Evolutionary conservation across 768 basidiomycete genomes (phyloP).

Genomic region (Mycena belliarum): DNA sequence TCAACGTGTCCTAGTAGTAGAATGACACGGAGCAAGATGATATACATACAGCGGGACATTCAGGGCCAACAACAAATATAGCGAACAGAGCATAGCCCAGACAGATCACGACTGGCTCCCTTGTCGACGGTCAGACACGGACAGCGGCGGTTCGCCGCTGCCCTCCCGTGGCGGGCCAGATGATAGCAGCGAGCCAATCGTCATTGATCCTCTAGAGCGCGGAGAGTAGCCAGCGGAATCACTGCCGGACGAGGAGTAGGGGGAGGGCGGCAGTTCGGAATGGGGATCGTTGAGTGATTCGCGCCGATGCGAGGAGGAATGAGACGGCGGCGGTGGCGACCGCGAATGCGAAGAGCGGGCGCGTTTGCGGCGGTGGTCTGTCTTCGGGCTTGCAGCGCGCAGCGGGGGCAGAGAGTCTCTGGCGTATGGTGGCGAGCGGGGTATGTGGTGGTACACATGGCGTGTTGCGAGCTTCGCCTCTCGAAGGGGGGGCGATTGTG

Average conservation of each 20-base stretch:
- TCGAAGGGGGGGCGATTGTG: conserved; percentile 35
- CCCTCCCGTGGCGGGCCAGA: conserved; percentile 41
- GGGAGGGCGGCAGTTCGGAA: conserved; percentile 67
- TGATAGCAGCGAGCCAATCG: conserved; percentile 74
- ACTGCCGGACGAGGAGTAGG: conserved; percentile 71
- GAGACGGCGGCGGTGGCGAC: conserved; percentile 41
- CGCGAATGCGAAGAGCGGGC: conserved; percentile 58
- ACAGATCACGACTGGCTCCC: not conserved
- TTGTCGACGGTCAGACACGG: conserved; percentile 1
- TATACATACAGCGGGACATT: not conserved
- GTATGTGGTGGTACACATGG: conserved; percentile 35
- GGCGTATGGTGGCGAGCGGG: conserved; percentile 39
- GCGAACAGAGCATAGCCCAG: not conserved
- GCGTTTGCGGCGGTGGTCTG: conserved; percentile 60
- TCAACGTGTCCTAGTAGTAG: not conserved
- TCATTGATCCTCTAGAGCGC: conserved; percentile 73
- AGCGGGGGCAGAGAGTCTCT: conserved; percentile 33
- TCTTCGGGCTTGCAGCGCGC: conserved; percentile 32
- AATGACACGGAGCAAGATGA: conserved; percentile 3
- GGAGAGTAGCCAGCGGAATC: conserved; percentile 72
- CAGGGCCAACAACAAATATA: not conserved
- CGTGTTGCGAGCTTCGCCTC: conserved; percentile 32
- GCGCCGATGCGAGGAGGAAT: conserved; percentile 33
- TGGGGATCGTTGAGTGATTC: conserved; percentile 39
- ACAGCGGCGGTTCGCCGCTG: conserved; percentile 29